Conservation (phyloP, 2,329 filamentous ascomycete genomes). For the Talaromyces pinophilus region DNA sequence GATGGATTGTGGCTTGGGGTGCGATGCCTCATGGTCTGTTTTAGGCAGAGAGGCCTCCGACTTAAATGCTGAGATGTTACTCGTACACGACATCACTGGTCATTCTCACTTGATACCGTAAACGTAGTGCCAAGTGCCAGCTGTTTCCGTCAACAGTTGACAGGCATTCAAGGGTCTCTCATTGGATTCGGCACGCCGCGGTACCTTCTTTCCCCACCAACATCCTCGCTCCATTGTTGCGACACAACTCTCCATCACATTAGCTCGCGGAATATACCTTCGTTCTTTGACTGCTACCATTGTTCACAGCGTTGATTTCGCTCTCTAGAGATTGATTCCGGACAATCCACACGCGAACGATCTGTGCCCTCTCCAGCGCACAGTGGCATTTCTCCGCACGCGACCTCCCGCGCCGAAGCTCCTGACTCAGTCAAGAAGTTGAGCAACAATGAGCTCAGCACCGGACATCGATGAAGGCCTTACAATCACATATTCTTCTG, state of each 20-base stretch:
- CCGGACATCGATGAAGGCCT: constrained; percentile 35
- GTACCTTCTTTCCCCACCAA: constrained; percentile 1
- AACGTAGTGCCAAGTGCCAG: background rate
- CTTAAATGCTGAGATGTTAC: background rate
- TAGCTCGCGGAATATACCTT: background rate
- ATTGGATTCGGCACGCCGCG: constrained; percentile 7
- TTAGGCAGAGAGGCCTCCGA: background rate
- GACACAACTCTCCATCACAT: background rate
- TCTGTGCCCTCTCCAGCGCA: background rate
- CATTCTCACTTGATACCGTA: background rate
- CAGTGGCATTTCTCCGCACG: constrained; percentile 10
- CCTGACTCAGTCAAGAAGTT: background rate
- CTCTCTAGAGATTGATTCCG: background rate
- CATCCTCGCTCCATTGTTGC: background rate
- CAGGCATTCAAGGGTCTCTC: no score
- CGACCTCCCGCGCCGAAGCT: background rate
- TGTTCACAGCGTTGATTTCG: background rate
- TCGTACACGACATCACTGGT: background rate
- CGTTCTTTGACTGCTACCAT: background rate
- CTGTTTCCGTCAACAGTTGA: background rate
- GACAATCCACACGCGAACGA: background rate
- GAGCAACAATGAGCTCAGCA: constrained; percentile 8
- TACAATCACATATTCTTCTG: constrained; percentile 47
- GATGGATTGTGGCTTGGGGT: no score
- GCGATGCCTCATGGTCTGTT: background rate